A percentile compares a stretch with the other conserved stretches of the same genome.
Evolutionary conservation across 129 eudicot genomes (phyloP).

Genomic region (Heracleum sosnowskyi): DNA sequence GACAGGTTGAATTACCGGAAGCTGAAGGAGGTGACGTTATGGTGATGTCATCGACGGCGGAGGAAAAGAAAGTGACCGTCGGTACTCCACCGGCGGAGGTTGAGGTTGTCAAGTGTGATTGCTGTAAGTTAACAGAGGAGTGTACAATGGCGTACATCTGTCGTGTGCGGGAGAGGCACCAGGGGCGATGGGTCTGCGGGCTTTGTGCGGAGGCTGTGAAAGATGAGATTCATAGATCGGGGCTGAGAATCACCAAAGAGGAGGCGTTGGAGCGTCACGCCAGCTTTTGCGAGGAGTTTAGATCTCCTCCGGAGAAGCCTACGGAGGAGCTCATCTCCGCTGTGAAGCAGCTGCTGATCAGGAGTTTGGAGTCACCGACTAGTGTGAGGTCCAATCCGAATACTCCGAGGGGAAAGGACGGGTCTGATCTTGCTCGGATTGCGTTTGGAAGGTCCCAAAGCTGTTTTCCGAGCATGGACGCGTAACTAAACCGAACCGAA

Average conservation of each 20-base stretch:
- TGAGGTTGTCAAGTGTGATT: slow-evolving; percentile 34
- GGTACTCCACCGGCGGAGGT: slow-evolving; percentile 12
- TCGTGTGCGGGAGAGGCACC: slow-evolving; percentile 30
- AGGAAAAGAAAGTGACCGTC: not conserved
- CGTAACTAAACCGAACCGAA: not conserved
- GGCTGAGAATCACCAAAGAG: slow-evolving; percentile 33
- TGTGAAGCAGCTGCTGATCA: slow-evolving; percentile 49
- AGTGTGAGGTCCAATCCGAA: not conserved
- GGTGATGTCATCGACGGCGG: no score
- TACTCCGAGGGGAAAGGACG: slow-evolving; percentile 17
- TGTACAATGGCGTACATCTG: slow-evolving; percentile 55
- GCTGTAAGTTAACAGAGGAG: slow-evolving; percentile 79
- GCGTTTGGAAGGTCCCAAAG: slow-evolving; percentile 13
- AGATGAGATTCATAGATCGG: slow-evolving; percentile 42
- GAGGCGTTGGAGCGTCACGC: slow-evolving; percentile 60
- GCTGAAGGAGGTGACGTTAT: no score
- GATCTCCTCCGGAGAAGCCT: slow-evolving; percentile 37
- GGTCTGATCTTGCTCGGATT: not conserved
- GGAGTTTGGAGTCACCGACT: slow-evolving; percentile 58
- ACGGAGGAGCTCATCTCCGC: slow-evolving; percentile 49
- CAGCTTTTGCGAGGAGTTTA: slow-evolving; percentile 44
- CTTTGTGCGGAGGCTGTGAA: slow-evolving; percentile 74
- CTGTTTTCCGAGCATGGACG: slow-evolving; percentile 12
- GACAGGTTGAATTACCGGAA: not conserved
- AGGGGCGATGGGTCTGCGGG: slow-evolving; percentile 76